Evolutionary conservation across 805 yeast genomes (phyloP).

Genomic region (Grigorovia humatica): DNA sequence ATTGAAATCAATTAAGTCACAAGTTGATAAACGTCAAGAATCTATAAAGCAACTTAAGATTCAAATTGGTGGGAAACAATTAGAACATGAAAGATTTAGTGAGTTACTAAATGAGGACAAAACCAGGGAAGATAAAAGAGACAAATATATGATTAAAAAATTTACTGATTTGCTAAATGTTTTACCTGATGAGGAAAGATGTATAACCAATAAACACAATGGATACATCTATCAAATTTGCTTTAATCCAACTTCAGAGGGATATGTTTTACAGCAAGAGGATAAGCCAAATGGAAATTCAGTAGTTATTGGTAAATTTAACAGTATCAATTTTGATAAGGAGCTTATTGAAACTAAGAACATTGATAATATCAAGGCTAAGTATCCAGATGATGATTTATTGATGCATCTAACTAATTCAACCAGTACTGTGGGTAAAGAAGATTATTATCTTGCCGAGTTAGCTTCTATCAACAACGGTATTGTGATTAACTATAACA

Average conservation of each 20-base stretch:
- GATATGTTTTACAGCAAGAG: conserved; percentile 18
- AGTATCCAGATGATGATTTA: conserved; percentile 12
- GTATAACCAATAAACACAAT: neutral
- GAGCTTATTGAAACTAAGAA: conserved; percentile 10
- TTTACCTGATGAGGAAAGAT: neutral
- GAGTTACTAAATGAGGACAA: conserved; percentile 1
- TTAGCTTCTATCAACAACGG: conserved; percentile 27
- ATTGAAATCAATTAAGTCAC: conserved; percentile 6
- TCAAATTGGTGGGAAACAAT: neutral
- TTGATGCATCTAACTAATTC: conserved; percentile 19
- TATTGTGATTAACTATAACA: conserved; percentile 33
- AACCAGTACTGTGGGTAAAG: conserved; percentile 9
- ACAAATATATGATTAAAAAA: neutral
- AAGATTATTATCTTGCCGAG: conserved; percentile 19
- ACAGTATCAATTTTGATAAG: conserved; percentile 9
- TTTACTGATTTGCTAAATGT: conserved; percentile 8
- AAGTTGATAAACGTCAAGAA: conserved; percentile 6
- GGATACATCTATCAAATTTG: conserved; percentile 18
- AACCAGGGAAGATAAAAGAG: neutral
- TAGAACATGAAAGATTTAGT: neutral
- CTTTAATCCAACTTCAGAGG: conserved; percentile 10
- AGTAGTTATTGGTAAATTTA: conserved; percentile 21
- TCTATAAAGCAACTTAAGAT: conserved; percentile 1
- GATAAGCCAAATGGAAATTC: conserved; percentile 12
- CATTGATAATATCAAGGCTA: conserved; percentile 15